These are phyloP conservation scores for Colletotrichum sp. DNA, from an alignment of 2,329 filamentous ascomycete genomes.

Conservation along the genomic window DNA sequence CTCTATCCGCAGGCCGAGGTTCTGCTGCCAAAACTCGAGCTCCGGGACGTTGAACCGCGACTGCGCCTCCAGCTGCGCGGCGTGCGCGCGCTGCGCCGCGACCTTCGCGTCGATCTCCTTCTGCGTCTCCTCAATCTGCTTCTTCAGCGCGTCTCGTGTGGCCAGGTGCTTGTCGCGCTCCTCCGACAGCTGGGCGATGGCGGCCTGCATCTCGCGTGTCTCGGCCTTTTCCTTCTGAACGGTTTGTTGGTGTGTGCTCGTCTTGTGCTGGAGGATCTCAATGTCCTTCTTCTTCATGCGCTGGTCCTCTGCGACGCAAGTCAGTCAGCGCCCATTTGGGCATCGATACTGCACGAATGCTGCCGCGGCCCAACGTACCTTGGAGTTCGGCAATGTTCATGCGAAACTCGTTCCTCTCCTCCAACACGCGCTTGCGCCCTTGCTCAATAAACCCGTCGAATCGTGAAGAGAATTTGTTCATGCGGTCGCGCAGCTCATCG, in stretches of 20 bases:
- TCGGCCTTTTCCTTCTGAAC: constrained; percentile 80
- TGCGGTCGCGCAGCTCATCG: constrained; percentile 91
- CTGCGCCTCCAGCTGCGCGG: constrained; percentile 80
- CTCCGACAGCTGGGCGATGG: constrained; percentile 61
- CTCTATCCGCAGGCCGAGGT: constrained; percentile 87
- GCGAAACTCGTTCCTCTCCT: constrained; percentile 93
- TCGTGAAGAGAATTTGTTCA: constrained; percentile 87
- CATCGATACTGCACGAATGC: background rate
- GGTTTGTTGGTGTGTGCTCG: constrained; percentile 72
- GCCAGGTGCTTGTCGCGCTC: constrained; percentile 67
- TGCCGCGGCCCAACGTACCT: constrained; percentile 60
- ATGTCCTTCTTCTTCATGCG: constrained; percentile 89
- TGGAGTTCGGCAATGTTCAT: constrained; percentile 89
- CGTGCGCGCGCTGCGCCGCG: constrained; percentile 75
- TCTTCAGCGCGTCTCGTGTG: constrained; percentile 60
- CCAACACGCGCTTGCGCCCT: constrained; percentile 85
- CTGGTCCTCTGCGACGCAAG: constrained; percentile 75
- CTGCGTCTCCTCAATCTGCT: constrained; percentile 71
- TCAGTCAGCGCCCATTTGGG: background rate
- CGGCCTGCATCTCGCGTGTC: constrained; percentile 73
- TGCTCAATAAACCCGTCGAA: constrained; percentile 96
- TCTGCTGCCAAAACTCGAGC: constrained; percentile 94
- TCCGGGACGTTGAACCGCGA: constrained; percentile 90
- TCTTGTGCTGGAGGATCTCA: constrained; percentile 78
- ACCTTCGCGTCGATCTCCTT: constrained; percentile 71